Percentiles rank a stretch among this genome's conserved stretches.
phyloP scores from a whole-genome alignment of 768 basidiomycete genomes.

The Grammothele lineata region DNA sequence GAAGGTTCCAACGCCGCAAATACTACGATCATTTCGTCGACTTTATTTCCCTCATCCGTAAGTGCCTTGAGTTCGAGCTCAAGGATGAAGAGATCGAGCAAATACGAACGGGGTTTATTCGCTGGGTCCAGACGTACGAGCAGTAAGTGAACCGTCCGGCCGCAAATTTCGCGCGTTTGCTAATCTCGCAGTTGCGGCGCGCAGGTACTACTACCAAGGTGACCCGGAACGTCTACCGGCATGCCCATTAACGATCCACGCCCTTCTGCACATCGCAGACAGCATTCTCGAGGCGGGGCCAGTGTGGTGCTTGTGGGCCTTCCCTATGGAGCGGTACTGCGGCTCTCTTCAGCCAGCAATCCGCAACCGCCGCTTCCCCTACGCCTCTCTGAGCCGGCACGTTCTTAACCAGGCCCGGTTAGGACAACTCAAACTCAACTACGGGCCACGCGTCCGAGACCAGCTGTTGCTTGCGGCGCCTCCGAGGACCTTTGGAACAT shows the following conservation, averaged over 20 bases:
- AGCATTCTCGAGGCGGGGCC: constrained; percentile 22
- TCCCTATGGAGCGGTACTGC: constrained; percentile 28
- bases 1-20: constrained; percentile 25
- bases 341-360: constrained; percentile 19
- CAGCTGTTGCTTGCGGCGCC: constrained; percentile 1
- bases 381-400: constrained; percentile 13
- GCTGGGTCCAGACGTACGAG: constrained; percentile 39
- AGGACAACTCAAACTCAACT: constrained; percentile 12
- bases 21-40: constrained; percentile 42
- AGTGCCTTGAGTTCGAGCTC: constrained; percentile 35
- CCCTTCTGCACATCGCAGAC: constrained; percentile 27
- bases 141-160: constrained; percentile 21
- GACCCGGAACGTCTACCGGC: constrained; percentile 18
- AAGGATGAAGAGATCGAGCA: constrained; percentile 21
- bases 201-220: constrained; percentile 28
- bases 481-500: background rate
- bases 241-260: constrained; percentile 32
- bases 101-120: constrained; percentile 27
- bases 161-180: background rate
- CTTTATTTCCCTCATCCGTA: constrained; percentile 34
- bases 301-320: constrained; percentile 27
- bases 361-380: constrained; percentile 17
- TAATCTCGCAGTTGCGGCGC: too few species aligned
- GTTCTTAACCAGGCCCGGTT: constrained; percentile 10
- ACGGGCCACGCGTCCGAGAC: background rate